These are phyloP conservation scores for Aspergillus quadricinctus DNA, from an alignment of 2,329 filamentous ascomycete genomes.

Conservation along the genomic window DNA sequence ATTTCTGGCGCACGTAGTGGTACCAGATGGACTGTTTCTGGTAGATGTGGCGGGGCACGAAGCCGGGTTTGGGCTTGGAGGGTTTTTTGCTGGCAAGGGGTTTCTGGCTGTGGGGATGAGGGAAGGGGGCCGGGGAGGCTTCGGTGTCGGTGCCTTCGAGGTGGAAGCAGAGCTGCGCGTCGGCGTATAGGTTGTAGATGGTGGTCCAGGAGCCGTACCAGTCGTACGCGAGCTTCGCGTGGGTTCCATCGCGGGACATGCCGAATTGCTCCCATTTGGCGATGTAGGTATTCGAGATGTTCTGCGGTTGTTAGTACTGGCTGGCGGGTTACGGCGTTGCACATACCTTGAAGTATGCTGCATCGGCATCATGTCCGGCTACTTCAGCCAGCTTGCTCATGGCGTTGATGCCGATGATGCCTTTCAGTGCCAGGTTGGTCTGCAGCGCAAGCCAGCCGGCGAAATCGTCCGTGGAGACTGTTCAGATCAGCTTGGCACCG, in stretches of 20 bases:
- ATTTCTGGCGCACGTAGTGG: constrained; percentile 69
- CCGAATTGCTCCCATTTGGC: constrained; percentile 66
- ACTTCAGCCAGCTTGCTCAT: constrained; percentile 67
- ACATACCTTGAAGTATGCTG: constrained; percentile 52
- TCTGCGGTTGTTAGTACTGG: constrained; percentile 26
- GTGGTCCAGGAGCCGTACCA: constrained; percentile 79
- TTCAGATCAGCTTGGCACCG: constrained; percentile 3
- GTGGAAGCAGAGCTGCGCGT: constrained; percentile 78
- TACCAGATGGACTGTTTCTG: constrained; percentile 79
- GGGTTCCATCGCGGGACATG: constrained; percentile 64
- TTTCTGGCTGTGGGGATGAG: constrained; percentile 11
- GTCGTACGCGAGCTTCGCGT: constrained; percentile 76
- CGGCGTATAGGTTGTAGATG: constrained; percentile 79
- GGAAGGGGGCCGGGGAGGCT: constrained; percentile 7
- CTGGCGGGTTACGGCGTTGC: background rate
- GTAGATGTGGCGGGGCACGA: constrained; percentile 74
- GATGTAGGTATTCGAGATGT: constrained; percentile 64
- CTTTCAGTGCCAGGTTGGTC: constrained; percentile 78
- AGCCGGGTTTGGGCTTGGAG: constrained; percentile 39
- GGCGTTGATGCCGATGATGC: constrained; percentile 75
- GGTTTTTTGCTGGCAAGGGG: constrained; percentile 18
- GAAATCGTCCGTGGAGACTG: constrained; percentile 78
- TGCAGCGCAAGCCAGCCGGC: constrained; percentile 73
- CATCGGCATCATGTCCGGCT: constrained; percentile 55
- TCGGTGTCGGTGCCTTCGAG: constrained; percentile 47